Conservation (phyloP, 179 eudicot species). For the Beta corolliflora region DNA sequence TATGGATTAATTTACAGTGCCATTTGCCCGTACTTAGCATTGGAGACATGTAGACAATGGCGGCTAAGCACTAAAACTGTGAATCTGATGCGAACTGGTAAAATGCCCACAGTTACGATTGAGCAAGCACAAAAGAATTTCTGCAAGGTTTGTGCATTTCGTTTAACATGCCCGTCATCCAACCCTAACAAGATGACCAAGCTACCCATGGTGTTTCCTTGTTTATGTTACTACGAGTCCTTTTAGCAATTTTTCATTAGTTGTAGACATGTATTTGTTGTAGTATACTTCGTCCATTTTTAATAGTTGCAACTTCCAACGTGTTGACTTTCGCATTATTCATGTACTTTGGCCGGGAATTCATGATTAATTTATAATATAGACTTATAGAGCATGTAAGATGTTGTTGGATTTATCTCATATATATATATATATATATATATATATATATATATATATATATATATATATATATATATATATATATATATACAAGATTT, state of each 20-base stretch:
- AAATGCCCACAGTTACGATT: constrained; percentile 97
- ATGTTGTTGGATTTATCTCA: no score
- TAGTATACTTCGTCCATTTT: neutral
- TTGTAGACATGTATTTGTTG: neutral
- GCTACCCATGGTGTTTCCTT: neutral
- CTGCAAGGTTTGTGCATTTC: constrained; percentile 69
- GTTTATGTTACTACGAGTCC: neutral
- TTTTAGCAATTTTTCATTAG: neutral
- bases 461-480: no score
- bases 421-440: no score
- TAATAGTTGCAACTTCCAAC: no score
- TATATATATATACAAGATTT: no score
- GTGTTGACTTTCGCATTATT: no score
- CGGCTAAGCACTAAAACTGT: constrained; percentile 96
- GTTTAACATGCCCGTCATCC: neutral
- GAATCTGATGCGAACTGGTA: constrained; percentile 95
- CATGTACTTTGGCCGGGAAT: no score
- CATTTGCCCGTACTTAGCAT: constrained; percentile 93
- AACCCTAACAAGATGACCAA: neutral
- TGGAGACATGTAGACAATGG: constrained; percentile 99
- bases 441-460: no score
- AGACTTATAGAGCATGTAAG: no score
- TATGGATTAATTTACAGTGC: constrained; percentile 61
- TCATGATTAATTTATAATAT: no score
- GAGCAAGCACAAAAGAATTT: constrained; percentile 99